Evolutionary conservation across 2,329 filamentous ascomycete genomes (phyloP).

Genomic region (Whalleya microplaca): DNA sequence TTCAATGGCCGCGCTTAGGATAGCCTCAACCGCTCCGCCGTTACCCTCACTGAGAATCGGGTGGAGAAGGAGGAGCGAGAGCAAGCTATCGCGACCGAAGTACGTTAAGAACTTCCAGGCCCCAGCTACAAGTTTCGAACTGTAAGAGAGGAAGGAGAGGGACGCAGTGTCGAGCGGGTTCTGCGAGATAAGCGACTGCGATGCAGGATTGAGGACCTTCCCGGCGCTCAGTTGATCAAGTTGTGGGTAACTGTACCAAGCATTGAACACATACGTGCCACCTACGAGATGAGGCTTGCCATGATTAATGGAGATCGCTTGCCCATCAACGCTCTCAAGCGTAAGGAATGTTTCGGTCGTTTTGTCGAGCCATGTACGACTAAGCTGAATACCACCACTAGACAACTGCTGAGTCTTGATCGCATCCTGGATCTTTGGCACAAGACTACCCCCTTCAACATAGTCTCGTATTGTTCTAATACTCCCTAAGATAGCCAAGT

Average conservation of each 20-base stretch:
- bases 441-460: conserved; percentile 59
- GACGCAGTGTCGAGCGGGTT: conserved; percentile 53
- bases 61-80: conserved; percentile 60
- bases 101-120: conserved; percentile 70
- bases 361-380: conserved; percentile 65
- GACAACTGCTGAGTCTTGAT: conserved; percentile 45
- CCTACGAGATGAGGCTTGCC: conserved; percentile 45
- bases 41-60: conserved; percentile 60
- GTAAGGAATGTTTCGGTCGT: conserved; percentile 58
- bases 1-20: conserved; percentile 63
- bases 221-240: conserved; percentile 54
- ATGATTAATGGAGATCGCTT: conserved; percentile 47
- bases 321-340: conserved; percentile 44
- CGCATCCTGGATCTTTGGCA: conserved; percentile 57
- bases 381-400: conserved; percentile 51
- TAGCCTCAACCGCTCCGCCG: conserved; percentile 61
- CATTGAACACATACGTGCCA: conserved; percentile 61
- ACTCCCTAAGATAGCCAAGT: conserved; percentile 62
- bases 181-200: conserved; percentile 49
- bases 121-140: conserved; percentile 64
- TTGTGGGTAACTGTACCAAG: conserved; percentile 66
- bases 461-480: conserved; percentile 67
- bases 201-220: conserved; percentile 54
- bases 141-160: conserved; percentile 67
- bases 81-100: conserved; percentile 69